phyloP scores from a whole-genome alignment of 805 yeast species.

The Saturnispora kantuleensis region DNA sequence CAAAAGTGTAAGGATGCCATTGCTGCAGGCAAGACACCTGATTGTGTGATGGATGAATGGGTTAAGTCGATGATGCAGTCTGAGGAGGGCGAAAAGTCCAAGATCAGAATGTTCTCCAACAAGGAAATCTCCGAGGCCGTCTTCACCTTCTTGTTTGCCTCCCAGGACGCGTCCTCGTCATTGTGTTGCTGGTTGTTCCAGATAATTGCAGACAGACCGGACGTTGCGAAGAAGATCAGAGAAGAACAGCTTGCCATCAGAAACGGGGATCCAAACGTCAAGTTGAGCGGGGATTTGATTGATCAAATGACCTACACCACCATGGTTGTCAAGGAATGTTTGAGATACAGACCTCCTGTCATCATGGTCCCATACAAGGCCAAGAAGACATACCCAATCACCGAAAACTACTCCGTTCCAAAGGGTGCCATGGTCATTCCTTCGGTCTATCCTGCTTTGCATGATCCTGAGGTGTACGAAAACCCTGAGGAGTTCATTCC shows the following conservation, averaged over 20 bases:
- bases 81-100: constrained; percentile 34
- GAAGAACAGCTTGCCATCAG: constrained; percentile 85
- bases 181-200: constrained; percentile 98
- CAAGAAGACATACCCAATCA: constrained; percentile 76
- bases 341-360: constrained; percentile 96
- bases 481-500: constrained; percentile 92
- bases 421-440: constrained; percentile 97
- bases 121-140: constrained; percentile 93
- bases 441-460: constrained; percentile 88
- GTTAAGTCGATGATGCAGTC: constrained; percentile 58
- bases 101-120: constrained; percentile 74
- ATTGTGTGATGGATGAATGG: constrained; percentile 96
- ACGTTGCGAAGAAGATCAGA: constrained; percentile 74
- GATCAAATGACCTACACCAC: constrained; percentile 82
- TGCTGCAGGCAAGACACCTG: constrained; percentile 64
- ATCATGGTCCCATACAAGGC: constrained; percentile 96
- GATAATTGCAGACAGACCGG: constrained; percentile 91
- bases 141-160: constrained; percentile 93
- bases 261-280: constrained; percentile 57
- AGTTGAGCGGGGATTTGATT: constrained; percentile 61
- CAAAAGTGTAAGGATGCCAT: constrained; percentile 76
- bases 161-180: constrained; percentile 96
- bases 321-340: constrained; percentile 84
- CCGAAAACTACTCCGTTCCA: constrained; percentile 81
- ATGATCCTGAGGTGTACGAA: constrained; percentile 94